Conservation (phyloP, 768 basidiomycete species). For the Mrakia frigida region DNA sequence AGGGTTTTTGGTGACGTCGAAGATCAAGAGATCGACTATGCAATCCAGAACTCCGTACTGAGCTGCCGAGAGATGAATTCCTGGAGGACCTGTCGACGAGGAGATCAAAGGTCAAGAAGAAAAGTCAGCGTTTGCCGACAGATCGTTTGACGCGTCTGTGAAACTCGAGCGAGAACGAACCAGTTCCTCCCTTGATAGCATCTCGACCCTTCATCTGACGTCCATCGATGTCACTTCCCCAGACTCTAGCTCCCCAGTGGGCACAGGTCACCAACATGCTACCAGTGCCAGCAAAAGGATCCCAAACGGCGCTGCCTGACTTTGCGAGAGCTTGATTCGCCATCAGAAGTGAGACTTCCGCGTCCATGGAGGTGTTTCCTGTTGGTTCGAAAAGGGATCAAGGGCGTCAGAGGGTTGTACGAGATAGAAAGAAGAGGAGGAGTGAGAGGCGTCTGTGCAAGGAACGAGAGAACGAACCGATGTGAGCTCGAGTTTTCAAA, state of each 20-base stretch:
- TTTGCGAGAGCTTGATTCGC: constrained; percentile 90
- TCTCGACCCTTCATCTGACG: constrained; percentile 91
- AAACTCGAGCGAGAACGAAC: no score
- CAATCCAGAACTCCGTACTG: constrained; percentile 73
- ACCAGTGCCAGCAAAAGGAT: constrained; percentile 71
- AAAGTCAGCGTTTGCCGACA: background rate
- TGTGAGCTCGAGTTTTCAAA: constrained; percentile 87
- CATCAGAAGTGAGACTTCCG: constrained; percentile 92
- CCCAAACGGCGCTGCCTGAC: constrained; percentile 72
- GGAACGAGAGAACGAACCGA: constrained; percentile 44
- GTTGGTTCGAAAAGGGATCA: background rate
- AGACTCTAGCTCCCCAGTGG: constrained; percentile 77
- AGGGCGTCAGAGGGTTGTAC: background rate
- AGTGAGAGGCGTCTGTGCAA: background rate
- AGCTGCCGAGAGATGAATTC: constrained; percentile 69
- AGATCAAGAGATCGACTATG: constrained; percentile 80
- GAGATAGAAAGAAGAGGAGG: background rate
- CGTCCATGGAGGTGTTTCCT: constrained; percentile 94
- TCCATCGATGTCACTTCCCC: constrained; percentile 95
- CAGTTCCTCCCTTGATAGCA: background rate
- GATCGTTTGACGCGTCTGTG: background rate
- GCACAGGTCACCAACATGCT: constrained; percentile 59
- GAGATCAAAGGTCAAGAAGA: background rate
- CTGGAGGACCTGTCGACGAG: constrained; percentile 49
- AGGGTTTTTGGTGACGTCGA: constrained; percentile 90